phyloP scores from a whole-genome alignment of 345 rosid genomes.

The Rhodamnia rubescens region DNA sequence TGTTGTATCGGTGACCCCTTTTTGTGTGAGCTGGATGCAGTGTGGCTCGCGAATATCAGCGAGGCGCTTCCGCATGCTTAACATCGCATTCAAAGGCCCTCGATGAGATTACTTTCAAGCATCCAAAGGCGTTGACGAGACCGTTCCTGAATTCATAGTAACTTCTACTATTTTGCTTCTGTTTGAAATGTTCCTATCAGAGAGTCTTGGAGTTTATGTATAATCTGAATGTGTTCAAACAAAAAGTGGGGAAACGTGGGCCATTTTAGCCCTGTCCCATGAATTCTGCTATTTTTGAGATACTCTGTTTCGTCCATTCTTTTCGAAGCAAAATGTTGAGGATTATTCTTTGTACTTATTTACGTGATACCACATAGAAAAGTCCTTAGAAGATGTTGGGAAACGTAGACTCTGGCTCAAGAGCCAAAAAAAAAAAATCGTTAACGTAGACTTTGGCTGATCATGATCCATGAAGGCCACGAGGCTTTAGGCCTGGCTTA shows the following conservation, averaged over 20 bases:
- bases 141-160: no score
- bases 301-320: not conserved
- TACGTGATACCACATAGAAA: not conserved
- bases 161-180: conserved; percentile 5
- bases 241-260: not conserved
- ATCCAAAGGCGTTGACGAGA: no score
- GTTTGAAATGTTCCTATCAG: not conserved
- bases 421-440: no score
- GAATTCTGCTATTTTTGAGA: not conserved
- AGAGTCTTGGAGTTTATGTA: not conserved
- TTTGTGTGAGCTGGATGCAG: not conserved
- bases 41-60: not conserved
- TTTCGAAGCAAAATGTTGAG: no score
- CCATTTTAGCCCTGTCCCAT: not conserved
- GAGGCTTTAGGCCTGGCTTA: not conserved
- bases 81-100: no score
- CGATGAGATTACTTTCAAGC: not conserved
- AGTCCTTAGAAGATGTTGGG: not conserved
- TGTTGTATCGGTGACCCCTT: not conserved
- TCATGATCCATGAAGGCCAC: not conserved
- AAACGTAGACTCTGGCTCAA: not conserved
- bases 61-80: no score
- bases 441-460: no score
- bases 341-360: not conserved
- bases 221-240: not conserved